A percentile compares a stretch with the other conserved stretches of the same genome.
Conservation (phyloP, 1,284 basidiomycete species). For the Porodaedalea pini region DNA sequence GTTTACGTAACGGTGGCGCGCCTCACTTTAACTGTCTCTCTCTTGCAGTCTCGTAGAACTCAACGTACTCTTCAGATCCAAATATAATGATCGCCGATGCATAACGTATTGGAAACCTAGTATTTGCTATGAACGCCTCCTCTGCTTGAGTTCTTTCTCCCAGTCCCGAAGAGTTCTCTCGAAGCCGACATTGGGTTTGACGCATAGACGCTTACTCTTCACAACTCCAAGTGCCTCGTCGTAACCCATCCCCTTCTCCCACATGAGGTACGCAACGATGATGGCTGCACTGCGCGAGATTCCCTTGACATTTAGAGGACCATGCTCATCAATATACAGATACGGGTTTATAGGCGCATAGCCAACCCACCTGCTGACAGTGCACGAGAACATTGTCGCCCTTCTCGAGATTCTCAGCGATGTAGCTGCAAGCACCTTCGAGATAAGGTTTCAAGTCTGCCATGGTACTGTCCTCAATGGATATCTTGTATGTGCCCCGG, state of each 20-base stretch:
- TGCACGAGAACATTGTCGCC: slow-evolving; percentile 61
- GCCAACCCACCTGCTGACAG: slow-evolving; percentile 54
- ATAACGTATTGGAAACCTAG: neutral
- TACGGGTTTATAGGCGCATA: neutral
- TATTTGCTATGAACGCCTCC: neutral
- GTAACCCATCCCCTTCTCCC: slow-evolving; percentile 62
- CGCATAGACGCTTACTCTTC: slow-evolving; percentile 57
- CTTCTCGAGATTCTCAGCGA: slow-evolving; percentile 43
- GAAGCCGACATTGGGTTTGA: slow-evolving; percentile 67
- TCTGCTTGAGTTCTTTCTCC: slow-evolving; percentile 9
- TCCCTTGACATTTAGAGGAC: slow-evolving; percentile 51
- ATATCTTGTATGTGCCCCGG: slow-evolving; percentile 57
- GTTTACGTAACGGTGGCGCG: neutral
- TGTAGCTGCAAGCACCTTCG: slow-evolving; percentile 52
- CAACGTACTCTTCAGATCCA: neutral
- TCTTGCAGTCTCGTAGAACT: neutral
- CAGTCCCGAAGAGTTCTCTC: slow-evolving; percentile 7
- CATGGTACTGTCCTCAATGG: slow-evolving; percentile 53
- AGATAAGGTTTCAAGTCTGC: slow-evolving; percentile 54
- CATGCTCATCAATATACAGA: neutral
- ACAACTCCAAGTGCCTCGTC: slow-evolving; percentile 57
- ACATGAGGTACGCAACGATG: slow-evolving; percentile 65
- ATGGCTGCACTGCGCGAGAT: slow-evolving; percentile 63
- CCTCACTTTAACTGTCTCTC: neutral
- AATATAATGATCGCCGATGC: neutral